These are phyloP conservation scores for Oryza glumipatula DNA, from an alignment of 176 grass and related monocot species.

Conservation along the genomic window DNA sequence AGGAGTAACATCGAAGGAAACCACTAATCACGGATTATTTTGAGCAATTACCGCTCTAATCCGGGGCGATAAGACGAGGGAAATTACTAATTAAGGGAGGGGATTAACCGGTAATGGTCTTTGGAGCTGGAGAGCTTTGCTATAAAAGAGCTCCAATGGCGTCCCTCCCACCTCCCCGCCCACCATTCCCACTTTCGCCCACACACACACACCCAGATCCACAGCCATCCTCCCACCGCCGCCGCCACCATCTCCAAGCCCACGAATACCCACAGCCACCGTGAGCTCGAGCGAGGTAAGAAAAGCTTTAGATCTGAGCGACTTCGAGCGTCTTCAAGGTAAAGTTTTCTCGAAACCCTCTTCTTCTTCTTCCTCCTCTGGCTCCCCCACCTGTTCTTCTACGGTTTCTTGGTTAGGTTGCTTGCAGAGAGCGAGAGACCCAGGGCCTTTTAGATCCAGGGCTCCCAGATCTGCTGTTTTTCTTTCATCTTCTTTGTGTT, in stretches of 20 bases:
- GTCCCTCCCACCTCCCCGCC: constrained; percentile 45
- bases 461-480: constrained; percentile 34
- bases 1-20: constrained; percentile 41
- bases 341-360: constrained; percentile 23
- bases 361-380: too few relatives aligned
- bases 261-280: background rate
- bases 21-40: background rate
- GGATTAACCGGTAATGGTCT: background rate
- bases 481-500: background rate
- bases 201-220: background rate
- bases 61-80: background rate
- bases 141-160: constrained; percentile 48
- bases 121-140: background rate
- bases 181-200: background rate
- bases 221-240: background rate
- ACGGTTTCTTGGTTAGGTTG: background rate
- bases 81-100: background rate
- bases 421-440: constrained; percentile 30
- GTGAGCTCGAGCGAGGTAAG: constrained; percentile 59
- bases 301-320: constrained; percentile 57
- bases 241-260: background rate
- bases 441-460: constrained; percentile 56
- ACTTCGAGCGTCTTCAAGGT: constrained; percentile 49
- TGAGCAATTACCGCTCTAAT: background rate
- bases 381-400: too few relatives aligned